Percentiles rank a stretch among this genome's conserved stretches.
Conservation (phyloP, 2,329 filamentous ascomycete genomes). For the Chaetomium olivaceum region DNA sequence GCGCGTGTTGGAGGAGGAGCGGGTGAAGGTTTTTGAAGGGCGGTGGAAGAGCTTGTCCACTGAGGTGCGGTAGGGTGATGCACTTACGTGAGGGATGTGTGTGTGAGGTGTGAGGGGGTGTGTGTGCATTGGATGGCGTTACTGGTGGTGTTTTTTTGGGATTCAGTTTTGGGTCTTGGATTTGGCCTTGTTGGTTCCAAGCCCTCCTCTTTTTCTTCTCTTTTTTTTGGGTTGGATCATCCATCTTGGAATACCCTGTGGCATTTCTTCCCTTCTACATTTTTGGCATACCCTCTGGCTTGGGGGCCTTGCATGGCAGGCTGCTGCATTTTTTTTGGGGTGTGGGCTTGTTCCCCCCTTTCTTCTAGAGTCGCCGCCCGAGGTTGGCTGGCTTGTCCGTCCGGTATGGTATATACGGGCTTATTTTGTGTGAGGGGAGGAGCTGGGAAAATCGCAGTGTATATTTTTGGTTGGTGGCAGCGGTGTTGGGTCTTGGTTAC, state of each 20-base stretch:
- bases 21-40: constrained; percentile 53
- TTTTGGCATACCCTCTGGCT: neutral
- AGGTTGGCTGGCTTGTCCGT: neutral
- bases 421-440: neutral
- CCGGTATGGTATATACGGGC: neutral
- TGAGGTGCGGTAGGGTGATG: constrained; percentile 6
- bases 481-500: neutral
- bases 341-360: neutral
- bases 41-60: constrained; percentile 39
- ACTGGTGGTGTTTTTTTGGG: neutral
- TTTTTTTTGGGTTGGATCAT: constrained; percentile 7
- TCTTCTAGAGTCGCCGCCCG: neutral
- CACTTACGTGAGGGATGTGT: constrained; percentile 28
- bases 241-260: neutral
- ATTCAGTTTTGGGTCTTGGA: neutral
- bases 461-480: neutral
- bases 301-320: neutral
- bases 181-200: neutral
- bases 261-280: neutral
- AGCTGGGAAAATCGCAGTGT: neutral
- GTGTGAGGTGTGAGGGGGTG: neutral
- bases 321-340: neutral
- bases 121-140: constrained; percentile 1
- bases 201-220: neutral
- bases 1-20: constrained; percentile 64